Evolutionary conservation across 129 eudicot genomes (phyloP).

Genomic region (Cynara cardunculus): DNA sequence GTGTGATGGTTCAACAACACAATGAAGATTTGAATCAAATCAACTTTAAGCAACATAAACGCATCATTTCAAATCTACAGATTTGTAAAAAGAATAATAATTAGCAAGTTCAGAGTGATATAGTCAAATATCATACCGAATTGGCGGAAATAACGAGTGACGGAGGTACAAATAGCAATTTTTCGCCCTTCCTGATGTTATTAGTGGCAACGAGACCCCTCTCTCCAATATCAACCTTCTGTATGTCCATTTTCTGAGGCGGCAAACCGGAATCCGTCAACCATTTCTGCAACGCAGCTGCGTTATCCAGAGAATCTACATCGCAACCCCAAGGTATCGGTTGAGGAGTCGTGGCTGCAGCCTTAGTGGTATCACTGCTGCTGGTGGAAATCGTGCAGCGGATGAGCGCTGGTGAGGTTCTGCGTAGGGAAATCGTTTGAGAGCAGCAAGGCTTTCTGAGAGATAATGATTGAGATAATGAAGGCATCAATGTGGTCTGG

Average conservation of each 20-base stretch:
- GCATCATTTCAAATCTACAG: not conserved
- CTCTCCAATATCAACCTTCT: slow-evolving; percentile 84
- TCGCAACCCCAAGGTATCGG: slow-evolving; percentile 89
- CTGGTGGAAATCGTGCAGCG: slow-evolving; percentile 57
- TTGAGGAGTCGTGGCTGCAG: not conserved
- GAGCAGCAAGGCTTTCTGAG: slow-evolving; percentile 16
- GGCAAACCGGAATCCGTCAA: slow-evolving; percentile 70
- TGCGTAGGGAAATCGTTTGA: slow-evolving; percentile 13
- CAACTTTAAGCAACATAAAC: not conserved
- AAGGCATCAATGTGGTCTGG: slow-evolving; percentile 41
- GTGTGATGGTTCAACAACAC: not conserved
- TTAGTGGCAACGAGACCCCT: slow-evolving; percentile 84
- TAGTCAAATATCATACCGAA: slow-evolving; percentile 46
- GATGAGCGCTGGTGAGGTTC: slow-evolving; percentile 19
- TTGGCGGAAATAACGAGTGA: slow-evolving; percentile 76
- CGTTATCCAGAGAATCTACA: slow-evolving; percentile 75
- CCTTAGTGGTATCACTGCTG: slow-evolving; percentile 26
- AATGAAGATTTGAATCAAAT: not conserved
- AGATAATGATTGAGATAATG: slow-evolving; percentile 36
- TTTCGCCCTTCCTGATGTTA: slow-evolving; percentile 83
- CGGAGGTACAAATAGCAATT: slow-evolving; percentile 91
- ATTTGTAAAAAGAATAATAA: not conserved
- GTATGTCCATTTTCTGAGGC: slow-evolving; percentile 75
- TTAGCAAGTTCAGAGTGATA: not conserved
- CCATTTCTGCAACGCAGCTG: slow-evolving; percentile 76